These are phyloP conservation scores for Trichosporon ovoides DNA, from an alignment of 1,284 basidiomycete genomes.

Conservation along the genomic window DNA sequence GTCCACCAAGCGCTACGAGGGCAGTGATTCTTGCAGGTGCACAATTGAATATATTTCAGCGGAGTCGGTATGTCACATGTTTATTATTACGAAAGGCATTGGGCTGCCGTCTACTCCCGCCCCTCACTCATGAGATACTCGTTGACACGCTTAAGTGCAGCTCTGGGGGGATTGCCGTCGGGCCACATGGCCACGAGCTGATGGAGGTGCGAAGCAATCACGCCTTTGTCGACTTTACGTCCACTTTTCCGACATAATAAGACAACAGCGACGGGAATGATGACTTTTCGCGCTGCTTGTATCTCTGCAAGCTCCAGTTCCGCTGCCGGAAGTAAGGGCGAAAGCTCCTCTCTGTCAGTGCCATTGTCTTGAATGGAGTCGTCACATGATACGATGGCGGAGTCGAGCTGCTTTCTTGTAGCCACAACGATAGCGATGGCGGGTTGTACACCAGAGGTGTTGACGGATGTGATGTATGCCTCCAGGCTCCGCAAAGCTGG, in stretches of 20 bases:
- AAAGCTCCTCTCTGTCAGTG: neutral
- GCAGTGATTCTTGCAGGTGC: conserved; percentile 13
- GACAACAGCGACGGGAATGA: conserved; percentile 32
- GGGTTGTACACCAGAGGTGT: too few relatives aligned
- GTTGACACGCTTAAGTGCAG: conserved; percentile 44
- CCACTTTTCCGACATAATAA: conserved; percentile 16
- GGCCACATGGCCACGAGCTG: conserved; percentile 41
- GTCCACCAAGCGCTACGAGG: conserved; percentile 41
- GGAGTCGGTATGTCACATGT: conserved; percentile 1
- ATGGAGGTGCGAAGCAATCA: conserved; percentile 34
- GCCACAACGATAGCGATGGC: conserved; percentile 22
- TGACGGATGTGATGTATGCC: neutral
- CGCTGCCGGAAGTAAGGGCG: neutral
- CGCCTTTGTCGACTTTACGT: conserved; percentile 23
- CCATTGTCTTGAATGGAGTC: neutral
- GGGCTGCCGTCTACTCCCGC: neutral
- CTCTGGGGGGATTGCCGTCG: conserved; percentile 44
- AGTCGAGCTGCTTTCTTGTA: conserved; percentile 12
- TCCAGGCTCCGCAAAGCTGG: conserved; percentile 18
- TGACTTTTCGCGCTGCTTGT: conserved; percentile 18
- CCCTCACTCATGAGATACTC: conserved; percentile 39
- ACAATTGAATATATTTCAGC: neutral
- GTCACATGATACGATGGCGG: neutral
- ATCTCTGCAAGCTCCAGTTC: neutral
- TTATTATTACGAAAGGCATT: neutral